These are phyloP conservation scores for Phytophthora aleatoria DNA, from an alignment of 352 stramenopile genomes.

Conservation along the genomic window DNA sequence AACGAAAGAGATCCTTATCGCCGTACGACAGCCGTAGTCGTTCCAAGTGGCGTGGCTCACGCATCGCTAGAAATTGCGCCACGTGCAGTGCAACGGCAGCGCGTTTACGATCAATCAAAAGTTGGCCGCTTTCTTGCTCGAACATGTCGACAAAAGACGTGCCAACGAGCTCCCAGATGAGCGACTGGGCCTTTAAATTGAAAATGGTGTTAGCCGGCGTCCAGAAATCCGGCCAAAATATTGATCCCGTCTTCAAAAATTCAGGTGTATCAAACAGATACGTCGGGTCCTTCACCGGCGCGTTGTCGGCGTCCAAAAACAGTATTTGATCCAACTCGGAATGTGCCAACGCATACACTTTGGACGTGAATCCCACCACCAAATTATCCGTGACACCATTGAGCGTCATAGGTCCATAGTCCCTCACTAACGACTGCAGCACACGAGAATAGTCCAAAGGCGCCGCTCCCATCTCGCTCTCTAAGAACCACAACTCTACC, in stretches of 20 bases:
- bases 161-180: slow-evolving; percentile 73
- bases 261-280: slow-evolving; percentile 74
- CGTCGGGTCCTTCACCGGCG: slow-evolving; percentile 73
- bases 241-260: slow-evolving; percentile 51
- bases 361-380: slow-evolving; percentile 54
- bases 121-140: slow-evolving; percentile 79
- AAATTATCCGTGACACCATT: slow-evolving; percentile 35
- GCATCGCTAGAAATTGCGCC: slow-evolving; percentile 47
- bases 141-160: slow-evolving; percentile 86
- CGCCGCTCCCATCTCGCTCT: slow-evolving; percentile 36
- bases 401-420: slow-evolving; percentile 33
- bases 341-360: slow-evolving; percentile 53
- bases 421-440: slow-evolving; percentile 27
- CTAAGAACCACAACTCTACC: slow-evolving; percentile 55
- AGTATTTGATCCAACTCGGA: slow-evolving; percentile 51
- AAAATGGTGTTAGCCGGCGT: slow-evolving; percentile 66
- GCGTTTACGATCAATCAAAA: slow-evolving; percentile 58
- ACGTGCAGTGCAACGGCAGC: slow-evolving; percentile 20
- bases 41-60: slow-evolving; percentile 39
- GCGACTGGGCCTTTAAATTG: slow-evolving; percentile 56
- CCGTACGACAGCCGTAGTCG: slow-evolving; percentile 42
- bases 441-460: slow-evolving; percentile 29
- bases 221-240: slow-evolving; percentile 89
- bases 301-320: slow-evolving; percentile 82
- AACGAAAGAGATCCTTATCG: slow-evolving; percentile 65